Evolutionary conservation across 1,284 basidiomycete genomes (phyloP).

Genomic region (Leccinum griseonigrum): DNA sequence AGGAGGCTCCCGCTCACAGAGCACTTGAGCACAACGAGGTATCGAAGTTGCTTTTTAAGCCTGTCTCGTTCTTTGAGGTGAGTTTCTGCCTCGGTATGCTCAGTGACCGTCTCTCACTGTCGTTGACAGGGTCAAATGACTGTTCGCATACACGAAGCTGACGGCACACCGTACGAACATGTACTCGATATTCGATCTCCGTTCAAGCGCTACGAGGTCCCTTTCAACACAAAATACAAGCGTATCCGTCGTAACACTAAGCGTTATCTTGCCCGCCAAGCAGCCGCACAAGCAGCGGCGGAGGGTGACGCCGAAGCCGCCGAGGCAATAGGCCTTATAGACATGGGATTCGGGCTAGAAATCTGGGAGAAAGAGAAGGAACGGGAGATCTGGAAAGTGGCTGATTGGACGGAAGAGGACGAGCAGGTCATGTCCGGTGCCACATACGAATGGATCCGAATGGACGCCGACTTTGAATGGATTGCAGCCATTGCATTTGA

Average conservation of each 20-base stretch:
- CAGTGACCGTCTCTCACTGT: slow-evolving; percentile 8
- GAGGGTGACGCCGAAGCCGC: slow-evolving; percentile 88
- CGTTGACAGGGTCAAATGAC: slow-evolving; percentile 88
- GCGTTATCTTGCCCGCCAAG: slow-evolving; percentile 91
- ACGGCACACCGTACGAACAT: slow-evolving; percentile 99
- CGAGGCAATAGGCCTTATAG: slow-evolving; percentile 91
- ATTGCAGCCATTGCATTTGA: slow-evolving; percentile 90
- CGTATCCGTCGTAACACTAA: slow-evolving; percentile 93
- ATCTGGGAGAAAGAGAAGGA: slow-evolving; percentile 96
- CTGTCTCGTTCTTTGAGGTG: slow-evolving; percentile 86
- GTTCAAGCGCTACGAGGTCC: slow-evolving; percentile 93
- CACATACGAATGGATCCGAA: slow-evolving; percentile 98
- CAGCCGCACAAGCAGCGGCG: slow-evolving; percentile 89
- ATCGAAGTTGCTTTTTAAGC: slow-evolving; percentile 70
- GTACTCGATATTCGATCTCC: slow-evolving; percentile 87
- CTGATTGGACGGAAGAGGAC: slow-evolving; percentile 98
- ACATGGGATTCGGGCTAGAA: slow-evolving; percentile 93
- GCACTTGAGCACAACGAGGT: slow-evolving; percentile 68
- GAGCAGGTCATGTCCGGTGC: slow-evolving; percentile 91
- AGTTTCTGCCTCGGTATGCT: slow-evolving; percentile 7
- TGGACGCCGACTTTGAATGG: slow-evolving; percentile 99
- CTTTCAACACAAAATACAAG: slow-evolving; percentile 99
- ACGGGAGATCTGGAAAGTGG: slow-evolving; percentile 92
- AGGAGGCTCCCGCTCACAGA: slow-evolving; percentile 78
- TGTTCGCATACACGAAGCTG: slow-evolving; percentile 97